phyloP scores from a whole-genome alignment of 2,329 filamentous ascomycete genomes.

The Teratosphaeria epicoccoides region DNA sequence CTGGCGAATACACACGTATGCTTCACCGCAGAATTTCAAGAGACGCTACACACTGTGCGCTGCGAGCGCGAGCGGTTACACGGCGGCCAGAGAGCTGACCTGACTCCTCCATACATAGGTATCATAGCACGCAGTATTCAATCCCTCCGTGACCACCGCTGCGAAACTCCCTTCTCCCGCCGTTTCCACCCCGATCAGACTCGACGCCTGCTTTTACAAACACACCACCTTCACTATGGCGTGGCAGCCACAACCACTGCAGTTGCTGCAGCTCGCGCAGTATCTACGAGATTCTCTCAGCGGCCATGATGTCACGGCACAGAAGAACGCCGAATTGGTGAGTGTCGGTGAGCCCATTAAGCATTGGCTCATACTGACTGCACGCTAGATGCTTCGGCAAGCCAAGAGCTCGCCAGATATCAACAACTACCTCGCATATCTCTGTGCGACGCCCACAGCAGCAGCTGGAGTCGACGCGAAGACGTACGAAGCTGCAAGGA shows the following conservation, averaged over 20 bases:
- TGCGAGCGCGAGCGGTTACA: neutral
- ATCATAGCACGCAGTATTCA: neutral
- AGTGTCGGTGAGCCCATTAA: conserved; percentile 30
- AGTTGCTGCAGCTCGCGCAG: conserved; percentile 75
- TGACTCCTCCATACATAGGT: neutral
- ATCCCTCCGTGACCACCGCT: neutral
- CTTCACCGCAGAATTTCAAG: neutral
- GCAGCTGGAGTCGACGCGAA: conserved; percentile 52
- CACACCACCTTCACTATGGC: conserved; percentile 48
- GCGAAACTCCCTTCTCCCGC: neutral
- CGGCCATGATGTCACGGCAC: conserved; percentile 64
- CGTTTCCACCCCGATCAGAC: neutral
- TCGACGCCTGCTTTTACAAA: neutral
- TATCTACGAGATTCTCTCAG: conserved; percentile 89
- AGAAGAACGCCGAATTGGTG: conserved; percentile 84
- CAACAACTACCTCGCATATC: conserved; percentile 91
- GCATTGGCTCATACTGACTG: neutral
- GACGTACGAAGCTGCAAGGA: conserved; percentile 63
- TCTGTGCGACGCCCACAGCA: conserved; percentile 62
- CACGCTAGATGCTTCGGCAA: conserved; percentile 72
- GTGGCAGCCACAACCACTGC: conserved; percentile 86
- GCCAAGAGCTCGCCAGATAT: conserved; percentile 83
- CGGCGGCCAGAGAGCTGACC: conserved; percentile 1
- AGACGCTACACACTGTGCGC: neutral
- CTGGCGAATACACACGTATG: neutral